Base-by-base conservation (phyloP, 2,329 filamentous ascomycete species). In the Anthostomella pinea region DNA sequence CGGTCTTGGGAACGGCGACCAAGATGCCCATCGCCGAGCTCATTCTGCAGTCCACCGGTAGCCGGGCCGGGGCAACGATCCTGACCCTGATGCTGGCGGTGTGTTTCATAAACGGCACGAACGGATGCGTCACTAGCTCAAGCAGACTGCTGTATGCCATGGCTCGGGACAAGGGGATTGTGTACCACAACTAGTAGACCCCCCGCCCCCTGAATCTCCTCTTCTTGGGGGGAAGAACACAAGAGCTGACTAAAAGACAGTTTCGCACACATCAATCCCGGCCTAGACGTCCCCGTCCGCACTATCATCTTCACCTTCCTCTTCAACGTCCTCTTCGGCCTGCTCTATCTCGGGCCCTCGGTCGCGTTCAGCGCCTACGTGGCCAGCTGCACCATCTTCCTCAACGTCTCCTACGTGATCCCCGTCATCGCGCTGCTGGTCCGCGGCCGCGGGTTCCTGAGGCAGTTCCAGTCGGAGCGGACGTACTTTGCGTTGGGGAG, bases 341-440 rank as follows among this genome's bases (percentile, higher is more conserved):
- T 72, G 2, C 54, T 73, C 4, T 72, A 70, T 37, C 57, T 70
- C 0, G 68, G 67, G 1, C 68, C 66, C 1, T 60, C 60, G 10
- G 68, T 70, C 8, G 68, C 69, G 1, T 73, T 72, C 31, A 66
- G 63, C 33, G 68, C 69, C 6, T 69, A 70, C 39, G 60, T 68
- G 0, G 63, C 68, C 4, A 66, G 61, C 15, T 67, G 62, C 45
- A 70, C 68, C 10, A 63, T 71, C 9, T 63, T 71, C 28, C 58
- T 71, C 2, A 70, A 70, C 38, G 52, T 72, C 1, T 70, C 68
- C 1, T 72, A 70, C 20, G 66, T 60, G 6, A 54, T 68, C 7
- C 69, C 68, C 2, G 57, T 70, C 14, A 51, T 67, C 1, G 57
- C 53, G 6, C 50, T 67, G 3, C 53, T 67, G 5, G 27, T 65